Conservation (phyloP, 257 asterid genomes). For the Mitragyna speciosa region DNA sequence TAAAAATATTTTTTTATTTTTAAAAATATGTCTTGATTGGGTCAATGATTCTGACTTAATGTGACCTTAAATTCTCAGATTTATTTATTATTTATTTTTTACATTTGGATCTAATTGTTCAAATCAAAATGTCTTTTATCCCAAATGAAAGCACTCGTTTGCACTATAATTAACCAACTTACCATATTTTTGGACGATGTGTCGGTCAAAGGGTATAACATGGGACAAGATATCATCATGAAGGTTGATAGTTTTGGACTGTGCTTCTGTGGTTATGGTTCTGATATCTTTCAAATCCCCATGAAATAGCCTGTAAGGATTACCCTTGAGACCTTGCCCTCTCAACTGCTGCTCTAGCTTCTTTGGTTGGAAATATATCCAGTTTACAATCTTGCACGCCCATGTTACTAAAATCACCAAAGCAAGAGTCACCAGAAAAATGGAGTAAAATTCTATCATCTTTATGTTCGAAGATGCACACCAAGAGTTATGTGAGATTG, state of each 20-base stretch:
- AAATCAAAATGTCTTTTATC: no score
- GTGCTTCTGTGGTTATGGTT: conserved; percentile 1
- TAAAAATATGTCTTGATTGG: no score
- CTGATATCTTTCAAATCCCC: conserved; percentile 23
- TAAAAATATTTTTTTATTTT: no score
- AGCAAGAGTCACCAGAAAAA: background rate
- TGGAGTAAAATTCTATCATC: background rate
- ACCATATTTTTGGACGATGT: conserved; percentile 18
- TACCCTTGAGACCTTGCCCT: conserved; percentile 28
- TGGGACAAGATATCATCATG: background rate
- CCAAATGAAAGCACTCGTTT: no score
- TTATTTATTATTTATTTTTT: no score
- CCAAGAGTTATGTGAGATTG: background rate
- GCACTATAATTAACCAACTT: background rate
- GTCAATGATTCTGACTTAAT: no score
- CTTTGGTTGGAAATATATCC: conserved; percentile 23
- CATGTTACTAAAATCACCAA: background rate
- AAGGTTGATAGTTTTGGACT: conserved; percentile 1
- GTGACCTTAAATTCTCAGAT: no score
- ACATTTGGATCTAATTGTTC: no score
- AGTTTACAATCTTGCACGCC: conserved; percentile 15
- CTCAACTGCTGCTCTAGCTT: conserved; percentile 20
- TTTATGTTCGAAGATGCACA: background rate
- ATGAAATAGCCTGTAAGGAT: conserved; percentile 14
- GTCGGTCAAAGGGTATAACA: conserved; percentile 10